Base-by-base conservation (phyloP, 2,329 filamentous ascomycete genomes). In the Paecilomyces variotii region DNA sequence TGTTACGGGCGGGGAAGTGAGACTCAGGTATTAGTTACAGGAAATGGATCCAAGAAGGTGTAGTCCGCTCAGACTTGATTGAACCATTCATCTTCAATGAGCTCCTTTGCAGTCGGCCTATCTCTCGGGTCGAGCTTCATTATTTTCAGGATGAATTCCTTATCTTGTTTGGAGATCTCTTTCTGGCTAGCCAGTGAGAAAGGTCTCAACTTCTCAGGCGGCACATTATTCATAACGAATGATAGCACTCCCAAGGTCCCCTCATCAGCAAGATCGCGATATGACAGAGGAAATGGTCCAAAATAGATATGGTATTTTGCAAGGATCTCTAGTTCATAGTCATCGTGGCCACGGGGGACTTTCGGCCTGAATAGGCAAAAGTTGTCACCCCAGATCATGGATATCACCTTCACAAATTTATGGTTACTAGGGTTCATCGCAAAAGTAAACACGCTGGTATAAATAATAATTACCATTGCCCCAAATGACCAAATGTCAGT, bases 81-180 rank as follows among this genome's bases (percentile, higher is more conserved):
- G 66, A 76, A 74, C 73, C 74, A 78, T 27, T 68, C 63, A 60
- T 77, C 74, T 54, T 69, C 61, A 35, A 77, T 61, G 30, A 77
- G 62, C 53, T 75, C 67, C 57, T 66, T 67, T 30, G 73, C 76
- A 5, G 72, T 72, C 19, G 19, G 19, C 19, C 19, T 19, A 19
- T 19, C 19, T 19, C 19, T 19, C 19, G 19, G 19, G 19, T 79
- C 75, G 5, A 79, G 66, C 60, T 72, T 77, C 75, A 79, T 78
- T 19, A 78, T 74, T 62, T 70, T 78, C 1, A 64, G 54, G n/a
- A 78, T 34, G 6, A 34, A 34, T 10, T 34, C 32, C 32, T 34
- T 34, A 11, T 34, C 32, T 34, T 67, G 62, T 27, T 64, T 57
- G 2, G 60, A 65, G 24, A 76, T 64, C 58, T 75, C 72, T 53